A percentile compares a stretch with the other conserved stretches of the same genome.
Evolutionary conservation across 306 rosid genomes (phyloP).

Genomic region (Trifolium fragiferum): DNA sequence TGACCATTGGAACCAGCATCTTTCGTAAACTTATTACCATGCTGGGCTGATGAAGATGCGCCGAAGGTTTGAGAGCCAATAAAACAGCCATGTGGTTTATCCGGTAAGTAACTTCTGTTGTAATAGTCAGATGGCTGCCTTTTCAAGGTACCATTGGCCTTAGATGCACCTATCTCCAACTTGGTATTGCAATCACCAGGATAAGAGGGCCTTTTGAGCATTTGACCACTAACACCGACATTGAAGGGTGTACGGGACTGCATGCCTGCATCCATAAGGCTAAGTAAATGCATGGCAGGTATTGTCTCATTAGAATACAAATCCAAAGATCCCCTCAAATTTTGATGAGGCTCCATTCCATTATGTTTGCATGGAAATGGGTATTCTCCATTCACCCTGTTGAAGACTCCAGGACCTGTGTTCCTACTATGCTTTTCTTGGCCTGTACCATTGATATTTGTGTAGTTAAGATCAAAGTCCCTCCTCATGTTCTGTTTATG

Average conservation of each 20-base stretch:
- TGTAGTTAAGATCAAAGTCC: constrained; percentile 55
- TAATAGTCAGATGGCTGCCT: constrained; percentile 53
- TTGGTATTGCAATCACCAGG: constrained; percentile 58
- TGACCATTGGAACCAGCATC: constrained; percentile 49
- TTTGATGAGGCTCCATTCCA: constrained; percentile 63
- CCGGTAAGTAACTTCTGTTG: constrained; percentile 52
- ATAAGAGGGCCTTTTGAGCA: constrained; percentile 63
- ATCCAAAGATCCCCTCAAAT: constrained; percentile 66
- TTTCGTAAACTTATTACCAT: constrained; percentile 47
- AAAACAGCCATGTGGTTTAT: constrained; percentile 63
- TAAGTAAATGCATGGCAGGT: constrained; percentile 98
- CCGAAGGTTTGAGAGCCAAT: constrained; percentile 52
- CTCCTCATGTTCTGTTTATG: constrained; percentile 59
- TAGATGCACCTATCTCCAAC: constrained; percentile 60
- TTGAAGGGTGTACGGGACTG: constrained; percentile 67
- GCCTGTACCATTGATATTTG: constrained; percentile 55
- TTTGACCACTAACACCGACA: constrained; percentile 53
- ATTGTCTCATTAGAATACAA: constrained; percentile 86
- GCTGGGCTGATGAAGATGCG: constrained; percentile 64
- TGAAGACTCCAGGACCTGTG: constrained; percentile 55
- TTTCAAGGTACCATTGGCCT: constrained; percentile 53
- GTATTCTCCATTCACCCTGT: constrained; percentile 64
- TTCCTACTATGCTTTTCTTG: constrained; percentile 61
- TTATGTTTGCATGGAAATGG: constrained; percentile 57
- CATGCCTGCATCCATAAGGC: constrained; percentile 96